Conservation (phyloP, 345 rosid genomes). For the Citrus cavaleriei region DNA sequence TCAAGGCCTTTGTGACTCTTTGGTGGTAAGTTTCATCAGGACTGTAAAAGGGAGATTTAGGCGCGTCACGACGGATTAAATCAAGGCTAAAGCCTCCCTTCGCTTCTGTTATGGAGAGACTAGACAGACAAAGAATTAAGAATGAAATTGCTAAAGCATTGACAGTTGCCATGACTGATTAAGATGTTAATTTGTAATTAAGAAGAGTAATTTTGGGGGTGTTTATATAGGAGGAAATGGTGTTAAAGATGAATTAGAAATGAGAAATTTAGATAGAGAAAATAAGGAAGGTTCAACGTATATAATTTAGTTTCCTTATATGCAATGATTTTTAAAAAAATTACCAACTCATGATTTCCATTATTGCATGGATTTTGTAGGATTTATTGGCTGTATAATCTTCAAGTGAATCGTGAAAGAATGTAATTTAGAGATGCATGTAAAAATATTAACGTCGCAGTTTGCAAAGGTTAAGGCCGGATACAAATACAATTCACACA, state of each 20-base stretch:
- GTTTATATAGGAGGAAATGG: background rate
- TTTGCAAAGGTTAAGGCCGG: background rate
- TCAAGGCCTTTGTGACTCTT: slow-evolving; percentile 4
- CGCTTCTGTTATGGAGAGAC: background rate
- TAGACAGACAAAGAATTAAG: background rate
- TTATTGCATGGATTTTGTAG: background rate
- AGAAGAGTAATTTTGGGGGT: background rate
- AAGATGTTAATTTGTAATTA: background rate
- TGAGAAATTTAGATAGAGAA: background rate
- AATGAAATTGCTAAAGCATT: background rate
- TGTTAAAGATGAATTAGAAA: background rate
- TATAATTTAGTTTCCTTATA: background rate
- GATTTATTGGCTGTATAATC: background rate
- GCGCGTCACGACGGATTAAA: slow-evolving; percentile 29
- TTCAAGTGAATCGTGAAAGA: background rate
- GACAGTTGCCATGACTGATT: background rate
- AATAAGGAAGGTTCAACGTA: background rate
- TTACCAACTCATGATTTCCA: background rate
- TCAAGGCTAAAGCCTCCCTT: slow-evolving; percentile 21
- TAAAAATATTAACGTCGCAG: background rate
- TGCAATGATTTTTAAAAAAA: background rate
- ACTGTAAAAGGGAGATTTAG: slow-evolving; percentile 25
- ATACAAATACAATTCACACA: background rate
- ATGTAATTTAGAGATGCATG: background rate
- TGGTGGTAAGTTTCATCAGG: slow-evolving; percentile 2